Conservation (phyloP, 768 basidiomycete species). For the Boletus eberwhitei region DNA sequence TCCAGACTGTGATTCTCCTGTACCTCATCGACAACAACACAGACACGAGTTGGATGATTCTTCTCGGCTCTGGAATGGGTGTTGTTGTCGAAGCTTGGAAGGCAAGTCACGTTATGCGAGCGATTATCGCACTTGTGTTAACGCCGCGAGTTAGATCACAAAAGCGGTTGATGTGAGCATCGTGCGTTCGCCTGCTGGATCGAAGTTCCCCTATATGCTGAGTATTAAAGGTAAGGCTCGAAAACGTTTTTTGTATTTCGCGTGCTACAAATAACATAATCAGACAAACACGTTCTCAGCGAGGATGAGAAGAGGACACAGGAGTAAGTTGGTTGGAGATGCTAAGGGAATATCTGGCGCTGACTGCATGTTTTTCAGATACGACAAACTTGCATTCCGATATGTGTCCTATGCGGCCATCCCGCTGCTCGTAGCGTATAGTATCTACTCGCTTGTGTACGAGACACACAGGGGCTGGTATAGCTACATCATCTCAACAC, state of each 20-base stretch:
- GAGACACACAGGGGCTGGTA: constrained; percentile 94
- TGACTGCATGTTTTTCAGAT: constrained; percentile 42
- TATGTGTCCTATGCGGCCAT: constrained; percentile 90
- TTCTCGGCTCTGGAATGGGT: constrained; percentile 81
- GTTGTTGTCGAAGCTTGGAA: constrained; percentile 93
- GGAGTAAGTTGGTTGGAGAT: constrained; percentile 55
- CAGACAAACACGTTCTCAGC: constrained; percentile 92
- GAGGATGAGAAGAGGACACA: constrained; percentile 98
- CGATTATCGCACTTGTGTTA: constrained; percentile 12
- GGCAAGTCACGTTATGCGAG: constrained; percentile 38
- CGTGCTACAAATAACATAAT: constrained; percentile 8
- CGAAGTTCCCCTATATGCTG: constrained; percentile 72
- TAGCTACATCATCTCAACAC: constrained; percentile 88
- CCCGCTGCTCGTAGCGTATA: constrained; percentile 74
- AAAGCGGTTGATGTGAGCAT: constrained; percentile 88
- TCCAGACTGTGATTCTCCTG: constrained; percentile 84
- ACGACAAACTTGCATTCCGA: constrained; percentile 90
- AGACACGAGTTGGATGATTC: constrained; percentile 97
- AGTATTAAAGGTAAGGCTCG: constrained; percentile 67
- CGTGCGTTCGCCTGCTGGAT: constrained; percentile 56
- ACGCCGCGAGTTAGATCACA: constrained; percentile 53
- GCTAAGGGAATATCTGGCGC: constrained; percentile 21
- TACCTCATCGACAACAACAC: constrained; percentile 95
- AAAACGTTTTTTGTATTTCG: constrained; percentile 13
- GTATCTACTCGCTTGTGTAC: constrained; percentile 76